Conservation (phyloP, 805 yeast species). For the Lipomyces kockii region DNA sequence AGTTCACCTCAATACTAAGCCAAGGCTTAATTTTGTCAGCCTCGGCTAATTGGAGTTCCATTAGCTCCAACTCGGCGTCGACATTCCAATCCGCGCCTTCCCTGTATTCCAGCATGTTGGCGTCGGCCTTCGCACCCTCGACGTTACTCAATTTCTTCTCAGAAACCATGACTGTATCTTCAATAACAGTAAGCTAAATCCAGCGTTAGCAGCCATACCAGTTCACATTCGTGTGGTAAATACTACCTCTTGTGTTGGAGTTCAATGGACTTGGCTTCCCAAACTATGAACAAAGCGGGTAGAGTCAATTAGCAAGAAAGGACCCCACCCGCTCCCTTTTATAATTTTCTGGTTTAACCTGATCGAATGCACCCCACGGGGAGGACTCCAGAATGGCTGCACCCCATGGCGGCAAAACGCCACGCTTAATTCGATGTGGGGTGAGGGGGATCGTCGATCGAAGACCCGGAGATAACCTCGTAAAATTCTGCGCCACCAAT, state of each 20-base stretch:
- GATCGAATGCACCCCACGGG: neutral
- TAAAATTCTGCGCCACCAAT: neutral
- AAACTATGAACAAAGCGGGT: neutral
- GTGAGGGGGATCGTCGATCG: neutral
- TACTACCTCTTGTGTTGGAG: no score
- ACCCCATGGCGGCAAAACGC: neutral
- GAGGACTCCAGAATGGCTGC: neutral
- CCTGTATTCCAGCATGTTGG: conserved; percentile 7
- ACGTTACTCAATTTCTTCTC: neutral
- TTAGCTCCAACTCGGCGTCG: conserved; percentile 6
- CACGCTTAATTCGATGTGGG: neutral
- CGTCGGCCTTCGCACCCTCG: conserved; percentile 9
- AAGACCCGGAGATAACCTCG: no score
- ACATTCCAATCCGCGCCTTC: conserved; percentile 8
- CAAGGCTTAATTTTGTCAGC: conserved; percentile 12
- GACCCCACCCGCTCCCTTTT: neutral
- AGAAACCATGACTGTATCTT: conserved; percentile 1
- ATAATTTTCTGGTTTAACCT: neutral
- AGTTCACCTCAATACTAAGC: conserved; percentile 36
- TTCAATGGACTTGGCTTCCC: no score
- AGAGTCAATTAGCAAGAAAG: neutral
- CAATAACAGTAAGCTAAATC: neutral
- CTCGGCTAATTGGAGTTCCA: conserved; percentile 11
- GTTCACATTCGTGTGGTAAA: no score
- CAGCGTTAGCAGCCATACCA: no score